Evolutionary conservation across 192 early-diverging fungal species (phyloP), one percentile per base, ranked within the genome.

Genomic region (Glomus cerebriforme): DNA sequence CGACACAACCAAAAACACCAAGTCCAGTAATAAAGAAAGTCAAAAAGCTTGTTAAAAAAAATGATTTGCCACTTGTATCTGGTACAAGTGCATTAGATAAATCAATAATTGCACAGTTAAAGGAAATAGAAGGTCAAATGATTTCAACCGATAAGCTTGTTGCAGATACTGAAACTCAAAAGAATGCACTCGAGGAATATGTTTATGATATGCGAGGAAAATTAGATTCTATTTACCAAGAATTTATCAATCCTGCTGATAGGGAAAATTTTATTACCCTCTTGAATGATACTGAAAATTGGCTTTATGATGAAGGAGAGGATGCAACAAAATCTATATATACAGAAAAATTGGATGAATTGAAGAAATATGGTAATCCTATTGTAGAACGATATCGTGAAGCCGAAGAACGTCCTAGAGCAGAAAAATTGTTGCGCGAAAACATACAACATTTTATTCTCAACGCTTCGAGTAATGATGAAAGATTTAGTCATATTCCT

Each of bases 241-340:
- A 91, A 6, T 99, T 89, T 85, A 85, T 95, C 39, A 86, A 92
- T 81, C 93, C 93, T 59, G 79, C 81, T 26, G 88, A 91, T 81
- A 90, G 93, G 82, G 89, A 91, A 17, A 82, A 85, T 71, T 96
- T 97, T 84, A 82, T 90, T 72, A 73, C 78, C 63, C 86, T 89
- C 27, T 85, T 97, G 72, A 94, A 88, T 79, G 88, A 86, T n/a
- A 91, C 91, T 75, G 97, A 98, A 90, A 93, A 97, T 84, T 99
- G 97, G 97, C 90, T 99, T 80, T 99, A 99, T 87, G 96, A 95
- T 66, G 96, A 98, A 80, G 97, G 97, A 69, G 95, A 97, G 70
- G 95, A 95, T 83, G 89, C 94, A 0, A 91, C 92, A 82, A 97
- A 97, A 91, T 93, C 90, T 24, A 93, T 93, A 26, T 99, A 96